Evolutionary conservation across 805 yeast species (phyloP).

Genomic region (Blastobotrys robertii): DNA sequence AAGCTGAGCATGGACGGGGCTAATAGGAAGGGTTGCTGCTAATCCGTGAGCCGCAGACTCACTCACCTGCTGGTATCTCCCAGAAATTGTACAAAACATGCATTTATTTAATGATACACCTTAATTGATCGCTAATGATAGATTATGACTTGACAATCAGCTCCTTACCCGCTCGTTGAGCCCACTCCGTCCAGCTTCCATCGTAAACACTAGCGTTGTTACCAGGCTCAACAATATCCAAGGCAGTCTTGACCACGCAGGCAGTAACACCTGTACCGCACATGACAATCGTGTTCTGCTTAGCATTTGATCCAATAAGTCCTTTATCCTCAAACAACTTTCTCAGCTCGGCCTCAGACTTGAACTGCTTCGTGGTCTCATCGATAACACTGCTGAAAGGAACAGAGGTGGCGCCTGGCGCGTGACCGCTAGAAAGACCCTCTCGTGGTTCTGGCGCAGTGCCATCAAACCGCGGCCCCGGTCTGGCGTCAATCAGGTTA

Average conservation of each 20-base stretch:
- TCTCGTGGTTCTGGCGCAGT: constrained; percentile 80
- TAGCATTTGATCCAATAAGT: constrained; percentile 18
- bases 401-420: constrained; percentile 67
- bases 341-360: constrained; percentile 37
- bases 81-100: background rate
- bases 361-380: constrained; percentile 37
- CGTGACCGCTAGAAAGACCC: constrained; percentile 82
- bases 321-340: constrained; percentile 31
- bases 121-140: background rate
- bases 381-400: constrained; percentile 63
- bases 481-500: constrained; percentile 72
- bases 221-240: constrained; percentile 39
- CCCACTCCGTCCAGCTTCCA: constrained; percentile 66
- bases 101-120: background rate
- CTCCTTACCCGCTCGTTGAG: constrained; percentile 54
- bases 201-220: constrained; percentile 48
- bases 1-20: constrained; percentile 12
- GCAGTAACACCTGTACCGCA: constrained; percentile 98
- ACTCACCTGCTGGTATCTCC: too few relatives aligned
- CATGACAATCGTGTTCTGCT: constrained; percentile 69
- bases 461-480: constrained; percentile 67
- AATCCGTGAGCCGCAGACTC: too few relatives aligned
- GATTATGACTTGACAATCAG: constrained; percentile 36
- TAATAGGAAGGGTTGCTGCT: constrained; percentile 4
- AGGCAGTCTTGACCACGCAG: constrained; percentile 70